Base-by-base conservation (phyloP, 2,329 filamentous ascomycete genomes). In the Lachnum nothofagi region DNA sequence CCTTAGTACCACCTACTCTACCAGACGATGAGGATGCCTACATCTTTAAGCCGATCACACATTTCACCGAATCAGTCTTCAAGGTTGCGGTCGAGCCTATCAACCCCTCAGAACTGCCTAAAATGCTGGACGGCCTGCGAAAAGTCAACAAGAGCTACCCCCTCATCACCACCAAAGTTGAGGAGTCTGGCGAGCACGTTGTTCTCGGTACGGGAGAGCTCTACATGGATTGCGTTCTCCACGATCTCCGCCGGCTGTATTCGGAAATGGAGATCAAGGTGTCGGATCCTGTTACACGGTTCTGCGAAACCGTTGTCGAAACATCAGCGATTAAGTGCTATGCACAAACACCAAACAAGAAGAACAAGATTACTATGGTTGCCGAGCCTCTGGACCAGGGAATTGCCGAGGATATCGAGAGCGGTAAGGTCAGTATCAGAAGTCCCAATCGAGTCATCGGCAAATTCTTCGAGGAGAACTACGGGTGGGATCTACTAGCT, bases 251-350 rank as follows among this genome's bases (percentile, higher is more conserved):
- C 46, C 81, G 84, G 34, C 70, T 97, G n/a, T 98, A 96, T 65
- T 91, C 93, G 12, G 91, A 97, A 63, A 98, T 98, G 93, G 93
- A 98, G 67, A 87, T 98, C 71, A 97, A 97, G 71, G 89, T 98
- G 42, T 98, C 93, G 0, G 93, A 98, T 65, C 93, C 93, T 1
- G 91, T 98, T 37, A 97, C 93, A 14, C 80, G 93, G 41, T 98
- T 98, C 75, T 96, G 90, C 70, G 93, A 98, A 71, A 98, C 93
- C 0, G 91, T 96, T 22, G 90, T 95, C 31, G 93, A 98, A 68
- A 95, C 93, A 58, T 96, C 90, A 16, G 91, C 91, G 17, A 96
- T 95, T 51, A 96, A 96, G 71, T 98, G 93, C 72, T 98, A 96
- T 67, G 91, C 93, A 19, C 83, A 95, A 60, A 97, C 93, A 2